phyloP scores from a whole-genome alignment of 208 protist genomes.

The Sergeia podlipaevii region DNA sequence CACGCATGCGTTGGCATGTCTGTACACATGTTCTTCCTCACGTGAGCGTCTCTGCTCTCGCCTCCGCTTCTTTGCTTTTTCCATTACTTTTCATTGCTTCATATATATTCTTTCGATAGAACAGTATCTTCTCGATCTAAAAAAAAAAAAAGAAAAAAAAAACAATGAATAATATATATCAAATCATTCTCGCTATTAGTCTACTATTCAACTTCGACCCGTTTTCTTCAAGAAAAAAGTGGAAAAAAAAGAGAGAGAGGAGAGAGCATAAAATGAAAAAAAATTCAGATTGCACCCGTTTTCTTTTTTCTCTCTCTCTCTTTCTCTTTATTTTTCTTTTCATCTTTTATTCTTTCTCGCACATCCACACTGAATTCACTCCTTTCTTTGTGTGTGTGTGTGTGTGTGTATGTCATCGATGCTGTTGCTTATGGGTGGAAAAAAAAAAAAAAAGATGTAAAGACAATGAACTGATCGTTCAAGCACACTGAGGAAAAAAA shows the following conservation, averaged over 20 bases:
- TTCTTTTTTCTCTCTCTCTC: conserved; percentile 6
- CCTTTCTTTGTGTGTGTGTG: no score
- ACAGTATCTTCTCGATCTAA: not conserved
- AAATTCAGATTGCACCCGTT: no score
- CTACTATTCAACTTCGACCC: not conserved
- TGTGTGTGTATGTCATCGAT: no score
- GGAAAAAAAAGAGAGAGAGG: conserved; percentile 4
- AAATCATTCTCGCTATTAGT: not conserved
- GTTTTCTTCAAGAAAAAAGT: conserved; percentile 3
- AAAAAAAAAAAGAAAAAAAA: conserved; percentile 14
- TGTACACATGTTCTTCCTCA: no score
- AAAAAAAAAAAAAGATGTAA: conserved; percentile 5
- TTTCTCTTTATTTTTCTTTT: conserved; percentile 12
- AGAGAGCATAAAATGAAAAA: conserved; percentile 1
- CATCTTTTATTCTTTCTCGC: conserved; percentile 1
- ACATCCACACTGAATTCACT: no score
- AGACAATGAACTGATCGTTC: conserved; percentile 5
- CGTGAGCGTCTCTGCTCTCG: no score
- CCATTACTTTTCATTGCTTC: no score
- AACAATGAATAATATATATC: conserved; percentile 4
- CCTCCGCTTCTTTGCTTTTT: no score
- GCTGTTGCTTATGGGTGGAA: not conserved
- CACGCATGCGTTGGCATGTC: no score
- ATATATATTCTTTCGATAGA: not conserved
- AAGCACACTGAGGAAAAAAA: conserved; percentile 7